These are phyloP conservation scores for Melaleuca quinquenervia DNA, from an alignment of 345 rosid genomes.

Conservation along the genomic window DNA sequence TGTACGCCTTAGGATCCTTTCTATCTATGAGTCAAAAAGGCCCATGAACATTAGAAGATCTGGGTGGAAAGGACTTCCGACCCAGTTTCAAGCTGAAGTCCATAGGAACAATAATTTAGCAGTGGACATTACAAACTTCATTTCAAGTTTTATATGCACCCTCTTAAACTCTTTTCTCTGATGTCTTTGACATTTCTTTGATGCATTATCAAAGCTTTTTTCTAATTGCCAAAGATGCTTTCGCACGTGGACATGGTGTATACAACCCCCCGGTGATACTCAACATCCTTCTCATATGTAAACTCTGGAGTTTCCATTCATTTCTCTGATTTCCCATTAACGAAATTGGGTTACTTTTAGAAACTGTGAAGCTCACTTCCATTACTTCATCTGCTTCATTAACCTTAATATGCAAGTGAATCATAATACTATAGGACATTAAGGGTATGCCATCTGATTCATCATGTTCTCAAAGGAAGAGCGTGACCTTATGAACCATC, in stretches of 20 bases:
- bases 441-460: neutral
- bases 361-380: neutral
- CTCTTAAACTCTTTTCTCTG: neutral
- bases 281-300: neutral
- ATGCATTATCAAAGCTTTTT: neutral
- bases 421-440: neutral
- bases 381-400: neutral
- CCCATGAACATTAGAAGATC: neutral
- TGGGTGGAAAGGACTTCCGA: neutral
- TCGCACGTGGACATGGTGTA: neutral
- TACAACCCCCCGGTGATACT: neutral
- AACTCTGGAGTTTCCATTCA: neutral
- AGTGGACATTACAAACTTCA: neutral
- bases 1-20: neutral
- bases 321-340: neutral
- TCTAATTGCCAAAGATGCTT: neutral
- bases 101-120: neutral
- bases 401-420: neutral
- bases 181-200: neutral
- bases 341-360: neutral
- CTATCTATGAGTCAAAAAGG: neutral
- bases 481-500: neutral
- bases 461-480: neutral
- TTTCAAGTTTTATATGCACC: neutral
- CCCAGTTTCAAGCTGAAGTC: neutral